Base-by-base conservation (phyloP, 2,329 filamentous ascomycete genomes). In the Diaporthe velutina region DNA sequence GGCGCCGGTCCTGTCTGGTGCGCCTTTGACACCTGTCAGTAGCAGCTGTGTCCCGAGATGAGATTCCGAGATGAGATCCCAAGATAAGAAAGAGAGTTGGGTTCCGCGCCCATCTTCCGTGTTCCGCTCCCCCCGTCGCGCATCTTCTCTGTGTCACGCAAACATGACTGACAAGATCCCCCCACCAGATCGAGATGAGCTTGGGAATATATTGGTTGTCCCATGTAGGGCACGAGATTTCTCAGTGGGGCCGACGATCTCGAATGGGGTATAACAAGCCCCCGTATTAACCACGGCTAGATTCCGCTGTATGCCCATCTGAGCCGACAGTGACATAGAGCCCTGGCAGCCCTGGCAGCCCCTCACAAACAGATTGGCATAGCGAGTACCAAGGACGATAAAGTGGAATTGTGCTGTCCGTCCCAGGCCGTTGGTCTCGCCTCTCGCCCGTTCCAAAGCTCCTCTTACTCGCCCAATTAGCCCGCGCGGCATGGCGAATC, bases 131-230 rank as follows among this genome's bases (percentile, higher is more conserved):
- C 42, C 42, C 61, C 61, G 30, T n/a, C 13, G 22, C 1, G 22
- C 42, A 38, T 38, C 45, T 28, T 40, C 8, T 15, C 45, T 67
- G 8, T n/a, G 9, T 52, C n/a, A 28, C 13, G 48, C 30, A 67
- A 38, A 6, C n/a, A 52, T 38, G 30, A 52, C 45, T 50, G 30
- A 38, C 45, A 38, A 19, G 13, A 19, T 38, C 19, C 33, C 30
- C 33, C 45, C 64, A 40, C 45, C 13, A 52, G 64, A 67, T 67
- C 64, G 48, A 67, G 64, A 67, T 52, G 64, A 67, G 64, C 33
- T 38, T 45, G 30, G 15, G 12, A 67, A 52, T 38, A 50, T 52
- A 67, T 67, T 45, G 58, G 22, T 42, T n/a, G 25, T 54, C 50
- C 50, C 25, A 54, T 54, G 57, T 9, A 60, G 22, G 19, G 55